Evolutionary conservation across 352 stramenopile species (phyloP), one percentile per base, ranked within the genome.

Genomic region (Pythium chondricola): DNA sequence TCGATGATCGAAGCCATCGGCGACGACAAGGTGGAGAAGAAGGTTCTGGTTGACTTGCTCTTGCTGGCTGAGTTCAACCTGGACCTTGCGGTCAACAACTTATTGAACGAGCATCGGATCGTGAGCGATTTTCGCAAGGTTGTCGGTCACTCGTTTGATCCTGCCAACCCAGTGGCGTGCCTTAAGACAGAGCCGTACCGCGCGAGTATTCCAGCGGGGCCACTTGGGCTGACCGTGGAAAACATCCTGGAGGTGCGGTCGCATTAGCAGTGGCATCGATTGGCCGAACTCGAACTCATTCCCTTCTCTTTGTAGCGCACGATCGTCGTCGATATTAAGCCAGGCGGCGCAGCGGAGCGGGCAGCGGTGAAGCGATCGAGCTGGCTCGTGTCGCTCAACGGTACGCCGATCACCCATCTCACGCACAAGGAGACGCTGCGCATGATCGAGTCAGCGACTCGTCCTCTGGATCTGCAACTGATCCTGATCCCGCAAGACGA

Each of bases 241-340:
- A 95, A 95, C 29, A 89, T 93, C 24, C 44, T 92, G 8, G 83
- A 93, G 67, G 69, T 83, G 54, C 18, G 63, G 11, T 30, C 9
- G 6, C 1, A 32, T 24, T 37, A 20, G 18, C 17, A 43, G 10
- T 52, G 29, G 8, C n/a, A n/a, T n/a, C n/a, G n/a, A n/a, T n/a
- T n/a, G n/a, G n/a, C n/a, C n/a, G n/a, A n/a, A n/a, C n/a, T n/a
- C n/a, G n/a, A 41, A 16, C 20, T 5, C 9, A 43, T 33, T 16
- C 18, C 21, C 33, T 11, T 38, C 32, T 52, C 2, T 30, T 18
- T 52, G 9, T 43, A 74, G 67, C 71, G 83, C 43, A 95, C 83
- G 18, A 89, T 95, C 35, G 78, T 95, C 29, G 83, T 95, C 17
- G 82, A 93, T 33, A 92, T 95, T 49, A 95, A 93, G 65, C 66